These are phyloP conservation scores for Zoysia matrella DNA, from an alignment of 202 grass and related monocot species.

Conservation along the genomic window DNA sequence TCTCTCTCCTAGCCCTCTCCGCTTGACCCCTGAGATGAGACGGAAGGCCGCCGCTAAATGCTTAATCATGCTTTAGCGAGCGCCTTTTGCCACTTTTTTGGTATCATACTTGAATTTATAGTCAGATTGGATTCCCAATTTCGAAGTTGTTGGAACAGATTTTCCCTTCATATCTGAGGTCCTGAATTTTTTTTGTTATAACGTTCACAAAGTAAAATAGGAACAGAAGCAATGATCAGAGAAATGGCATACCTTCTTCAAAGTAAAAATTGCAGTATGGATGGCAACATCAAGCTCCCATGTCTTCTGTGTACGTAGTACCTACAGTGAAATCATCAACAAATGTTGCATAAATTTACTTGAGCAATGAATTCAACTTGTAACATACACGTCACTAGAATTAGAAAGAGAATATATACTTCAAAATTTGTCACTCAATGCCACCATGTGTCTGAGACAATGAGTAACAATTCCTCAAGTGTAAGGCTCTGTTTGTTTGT, in stretches of 20 bases:
- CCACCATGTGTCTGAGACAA: neutral
- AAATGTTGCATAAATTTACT: slow-evolving; percentile 27
- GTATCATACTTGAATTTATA: slow-evolving; percentile 75
- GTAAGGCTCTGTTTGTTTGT: neutral
- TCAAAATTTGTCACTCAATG: neutral
- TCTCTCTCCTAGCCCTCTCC: too few species aligned
- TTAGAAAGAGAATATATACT: neutral
- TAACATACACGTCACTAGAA: slow-evolving; percentile 8
- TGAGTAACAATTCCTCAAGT: neutral
- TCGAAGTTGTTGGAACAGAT: slow-evolving; percentile 96
- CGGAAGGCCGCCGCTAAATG: too few species aligned
- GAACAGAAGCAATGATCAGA: neutral
- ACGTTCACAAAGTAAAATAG: slow-evolving; percentile 14
- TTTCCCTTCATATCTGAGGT: slow-evolving; percentile 83
- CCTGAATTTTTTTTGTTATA: slow-evolving; percentile 19
- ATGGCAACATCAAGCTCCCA: slow-evolving; percentile 98
- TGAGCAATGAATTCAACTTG: neutral
- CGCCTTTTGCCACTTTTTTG: too few species aligned
- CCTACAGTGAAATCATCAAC: slow-evolving; percentile 51
- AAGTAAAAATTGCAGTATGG: slow-evolving; percentile 91
- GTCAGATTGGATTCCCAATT: slow-evolving; percentile 80
- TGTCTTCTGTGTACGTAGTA: slow-evolving; percentile 77
- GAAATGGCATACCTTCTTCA: slow-evolving; percentile 79
- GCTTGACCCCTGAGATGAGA: too few species aligned
- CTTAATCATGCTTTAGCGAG: too few species aligned